Evolutionary conservation across 192 early-diverging fungal genomes (phyloP), one percentile per base, ranked within the genome.

Genomic region (Diversispora eburnea): DNA sequence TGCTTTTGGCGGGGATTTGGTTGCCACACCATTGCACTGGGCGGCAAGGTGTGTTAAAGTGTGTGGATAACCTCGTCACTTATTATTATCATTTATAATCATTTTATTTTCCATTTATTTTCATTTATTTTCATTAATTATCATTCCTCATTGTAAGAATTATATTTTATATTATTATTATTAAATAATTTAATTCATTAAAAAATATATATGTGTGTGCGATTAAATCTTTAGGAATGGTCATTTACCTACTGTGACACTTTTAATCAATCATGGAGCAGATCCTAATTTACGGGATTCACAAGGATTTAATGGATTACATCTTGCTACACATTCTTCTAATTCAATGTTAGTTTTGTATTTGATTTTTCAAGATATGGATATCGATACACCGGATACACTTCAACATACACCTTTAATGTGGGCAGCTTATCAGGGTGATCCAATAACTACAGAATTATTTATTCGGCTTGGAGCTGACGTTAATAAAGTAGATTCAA

Each of bases 11-110:
- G 90, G 89, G 49, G 91, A 94, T 15, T 81, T 92, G 33, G 77
- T 83, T n/a, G 93, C 95, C 4, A 91, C 94, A 10, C 94, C 96
- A 5, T 78, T 99, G 67, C 95, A 97, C 70, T 99, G 97, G 97
- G 96, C 95, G 22, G 77, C 90, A 58, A 85, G 92, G 87, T 89
- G 12, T 47, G 20, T 72, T 19, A 33, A 45, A 19, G 17, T 57
- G 10, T 48, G 20, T 2, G 13, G 15, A 13, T 66, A n/a, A 48
- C 6, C 5, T 41, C 42, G 45, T 25, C 8, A 57, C 57, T 57
- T 56, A 33, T 33, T 33, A 33, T 33, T 33, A 33, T 33, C 25
- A 33, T 33, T 33, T 33, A 33, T 33, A 1, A 33, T 33, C 25
- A 33, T 33, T 33, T 33, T 33, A 33, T 33, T 2, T 0, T 33